Base-by-base conservation (phyloP, 1,139 yeast species). In the Hyphopichia burtonii region DNA sequence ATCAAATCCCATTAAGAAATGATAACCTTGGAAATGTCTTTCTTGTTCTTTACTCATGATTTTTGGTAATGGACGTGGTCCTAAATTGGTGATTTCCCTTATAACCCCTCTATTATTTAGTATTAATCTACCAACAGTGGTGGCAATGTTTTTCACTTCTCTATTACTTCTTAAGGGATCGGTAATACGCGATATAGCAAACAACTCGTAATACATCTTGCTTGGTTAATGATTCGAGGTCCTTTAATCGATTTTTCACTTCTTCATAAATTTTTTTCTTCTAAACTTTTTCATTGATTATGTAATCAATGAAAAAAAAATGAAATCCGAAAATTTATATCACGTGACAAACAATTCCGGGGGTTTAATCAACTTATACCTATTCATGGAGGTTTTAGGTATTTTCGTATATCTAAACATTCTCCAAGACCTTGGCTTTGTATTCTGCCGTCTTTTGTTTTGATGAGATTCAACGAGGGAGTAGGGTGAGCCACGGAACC, bases 151-250 rank as follows among this genome's bases (percentile, higher is more conserved):
- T 37, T 69, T 80, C 10, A 93, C 93, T 54, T 86, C 94, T 38
- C 72, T 66, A 42, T 78, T 75, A 37, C 77, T 75, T 38, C 71
- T 66, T 30, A 69, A 57, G 2, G 84, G 82, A 50, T 81, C 80
- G 20, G 81, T 65, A 35, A 83, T 80, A 71, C 97, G 88, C 17
- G 96, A 90, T 51, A 90, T 86, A 39, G 96, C 96, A 48, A 90
- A 78, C 39, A 91, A 71, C 71, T 91, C 98, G 74, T 91, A 91
- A 48, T 89, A 78, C 98, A 91, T 91, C n/a, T n/a, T n/a, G n/a
- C n/a, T n/a, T n/a, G n/a, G n/a, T n/a, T 20, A 6, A 19, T 19
- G 16, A 16, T 31, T 20, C 8, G 23, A 8, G 5, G 8, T 20
- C n/a, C 44, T 6, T 6, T 20, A 20, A 6, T 8, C 5, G 23